Base-by-base conservation (phyloP, 257 asterid genomes). In the Solanum paucissectum region DNA sequence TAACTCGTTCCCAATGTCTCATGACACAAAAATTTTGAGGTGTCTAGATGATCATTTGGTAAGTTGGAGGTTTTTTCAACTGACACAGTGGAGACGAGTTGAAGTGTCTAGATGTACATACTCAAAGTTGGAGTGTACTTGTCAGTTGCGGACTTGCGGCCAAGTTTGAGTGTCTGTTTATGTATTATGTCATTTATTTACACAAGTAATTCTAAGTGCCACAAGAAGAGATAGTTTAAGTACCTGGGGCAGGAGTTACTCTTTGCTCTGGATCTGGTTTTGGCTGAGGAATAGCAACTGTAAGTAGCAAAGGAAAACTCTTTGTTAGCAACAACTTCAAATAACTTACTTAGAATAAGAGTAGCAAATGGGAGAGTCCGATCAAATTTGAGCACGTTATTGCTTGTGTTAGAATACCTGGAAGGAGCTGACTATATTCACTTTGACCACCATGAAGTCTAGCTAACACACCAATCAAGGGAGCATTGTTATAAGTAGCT, bases 401-500 rank as follows among this genome's bases (percentile, higher is more conserved):
- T 77, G 14, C 64, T 77, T 25, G 9, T 12, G 29, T 42, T 9
- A 73, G 29, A 62, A 9, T 83, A 97, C 99, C 98, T 38, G 98
- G 98, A 86, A 94, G 96, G 88, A 97, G 99, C 92, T 95, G 99
- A 89, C 92, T 95, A 89, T 92, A 92, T 52, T 94, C 94, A 6
- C 92, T 88, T 86, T 89, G 94, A 49, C 98, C 99, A 9, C 92
- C 94, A 13, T 94, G 95, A 58, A 97, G 89, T 79, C 99, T 93
- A 8, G 99, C 99, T 89, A 97, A 83, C 11, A 96, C 88, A 34
- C 99, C 99, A 5, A 97, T 36, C 58, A 97, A 88, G 14, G 99
- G 98, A 73, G 98, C 99, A 88, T 94, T 97, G 91, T 97, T 97
- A 90, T 97, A 97, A 33, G 99, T 97, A 83, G 99, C 99, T 5